Evolutionary conservation across 768 basidiomycete genomes (phyloP), one percentile per base, ranked within the genome.

Genomic region (Crassisporium funariophilum): DNA sequence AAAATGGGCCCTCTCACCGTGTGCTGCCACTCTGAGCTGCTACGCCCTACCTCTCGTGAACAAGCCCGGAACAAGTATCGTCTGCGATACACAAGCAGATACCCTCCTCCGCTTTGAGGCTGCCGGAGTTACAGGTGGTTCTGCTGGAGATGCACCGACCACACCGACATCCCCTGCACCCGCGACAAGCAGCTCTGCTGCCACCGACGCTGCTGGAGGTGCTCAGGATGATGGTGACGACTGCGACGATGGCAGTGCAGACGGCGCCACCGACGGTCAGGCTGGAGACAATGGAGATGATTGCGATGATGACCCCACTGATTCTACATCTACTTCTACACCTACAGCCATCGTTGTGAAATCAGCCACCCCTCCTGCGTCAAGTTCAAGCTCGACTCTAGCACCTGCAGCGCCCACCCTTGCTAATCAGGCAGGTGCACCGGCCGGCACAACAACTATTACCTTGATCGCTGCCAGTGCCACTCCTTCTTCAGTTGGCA

Each of bases 31-130:
- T 4, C 62, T 66, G 8, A 57, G 56, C 11, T 81, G 80, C 50
- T 67, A 68, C 22, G 76, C 76, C 3, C 62, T 80, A 15, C 80
- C 80, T 3, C 62, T 75, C 25, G 69, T 76, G 42, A 73, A 72
- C 54, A 69, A 69, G 34, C 51, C 70, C n/a, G 80, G 79, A 5
- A 73, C 72, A 2, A 70, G 66, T n/a, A 47, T 79, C 23, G 57
- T 59, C 10, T 82, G 79, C 52, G 72, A 73, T 24, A 66, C 63
- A 2, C 36, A 58, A 31, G 52, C 46, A 4, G 77, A 76, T 44
- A 70, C 73, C 2, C 24, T 53, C 16, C 59, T 62, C 4, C 68
- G 72, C 6, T 72, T 80, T 48, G 49, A 55, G 7, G 62, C 58
- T 12, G 69, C 70, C 12, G 75, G 77, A 37, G 76, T 70, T n/a